These are phyloP conservation scores for Saprolegnia parasitica DNA, from an alignment of 352 stramenopile genomes.

Conservation along the genomic window DNA sequence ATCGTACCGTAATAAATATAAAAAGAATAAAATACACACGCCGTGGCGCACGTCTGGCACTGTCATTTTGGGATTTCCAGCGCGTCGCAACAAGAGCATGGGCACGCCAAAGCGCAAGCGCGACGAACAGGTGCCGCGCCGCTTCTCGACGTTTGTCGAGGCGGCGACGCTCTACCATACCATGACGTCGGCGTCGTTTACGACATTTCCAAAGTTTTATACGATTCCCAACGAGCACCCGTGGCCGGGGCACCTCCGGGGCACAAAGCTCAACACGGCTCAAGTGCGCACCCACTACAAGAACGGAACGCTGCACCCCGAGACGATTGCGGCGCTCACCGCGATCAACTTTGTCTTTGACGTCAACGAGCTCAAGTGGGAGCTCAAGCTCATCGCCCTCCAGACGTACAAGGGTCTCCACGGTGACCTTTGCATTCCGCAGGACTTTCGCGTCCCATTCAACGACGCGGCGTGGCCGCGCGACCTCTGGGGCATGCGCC, in stretches of 20 bases:
- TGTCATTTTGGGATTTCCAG: constrained; percentile 8
- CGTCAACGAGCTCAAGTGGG: constrained; percentile 30
- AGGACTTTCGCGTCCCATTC: constrained; percentile 86
- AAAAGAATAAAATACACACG: too few relatives aligned
- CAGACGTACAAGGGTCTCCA: constrained; percentile 74
- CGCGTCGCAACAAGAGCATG: neutral
- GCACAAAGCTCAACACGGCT: constrained; percentile 27
- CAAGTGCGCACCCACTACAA: constrained; percentile 30
- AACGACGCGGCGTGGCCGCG: constrained; percentile 66
- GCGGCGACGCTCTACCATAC: constrained; percentile 20
- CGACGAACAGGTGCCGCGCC: neutral
- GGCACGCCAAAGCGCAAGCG: constrained; percentile 5
- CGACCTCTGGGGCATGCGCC: constrained; percentile 70
- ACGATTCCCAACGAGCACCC: constrained; percentile 17
- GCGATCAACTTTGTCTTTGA: constrained; percentile 30
- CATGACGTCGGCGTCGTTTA: constrained; percentile 19
- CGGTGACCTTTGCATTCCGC: constrained; percentile 87
- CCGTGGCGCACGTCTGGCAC: too few relatives aligned
- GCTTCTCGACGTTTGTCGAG: constrained; percentile 25
- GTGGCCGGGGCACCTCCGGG: constrained; percentile 20
- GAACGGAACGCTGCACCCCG: constrained; percentile 23
- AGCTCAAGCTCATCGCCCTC: constrained; percentile 59
- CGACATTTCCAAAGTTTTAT: constrained; percentile 26
- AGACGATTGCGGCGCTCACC: constrained; percentile 12
- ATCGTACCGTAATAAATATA: too few relatives aligned